A percentile compares a stretch with the other conserved stretches of the same genome.
phyloP scores from a whole-genome alignment of 805 yeast genomes.

The Schizosaccharomyces pombe region ASM294v3 CU329670.1:426501-427000 shows the following conservation, averaged over 20 bases:
- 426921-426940: constrained; percentile 32
- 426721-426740: constrained; percentile 9
- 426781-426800: not conserved
- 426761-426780: constrained; percentile 7
- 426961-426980: not conserved
- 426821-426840: not conserved
- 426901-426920: constrained; percentile 35
- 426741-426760: constrained; percentile 11
- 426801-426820: too few relatives aligned
- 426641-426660: constrained; percentile 8
- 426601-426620: constrained; percentile 6
- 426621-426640: not conserved
- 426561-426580: constrained; percentile 7
- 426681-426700: constrained; percentile 9
- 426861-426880: not conserved
- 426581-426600: constrained; percentile 6
- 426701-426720: constrained; percentile 12
- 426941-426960: constrained; percentile 39
- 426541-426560: too few relatives aligned
- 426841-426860: not conserved
- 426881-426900: not conserved
- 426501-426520: not conserved
- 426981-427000: not conserved
- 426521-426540: not conserved
- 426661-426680: constrained; percentile 8